A percentile compares a stretch with the other conserved stretches of the same genome.
phyloP scores from a whole-genome alignment of 2,329 filamentous ascomycete species.

The Pseudogymnoascus sp. region DNA sequence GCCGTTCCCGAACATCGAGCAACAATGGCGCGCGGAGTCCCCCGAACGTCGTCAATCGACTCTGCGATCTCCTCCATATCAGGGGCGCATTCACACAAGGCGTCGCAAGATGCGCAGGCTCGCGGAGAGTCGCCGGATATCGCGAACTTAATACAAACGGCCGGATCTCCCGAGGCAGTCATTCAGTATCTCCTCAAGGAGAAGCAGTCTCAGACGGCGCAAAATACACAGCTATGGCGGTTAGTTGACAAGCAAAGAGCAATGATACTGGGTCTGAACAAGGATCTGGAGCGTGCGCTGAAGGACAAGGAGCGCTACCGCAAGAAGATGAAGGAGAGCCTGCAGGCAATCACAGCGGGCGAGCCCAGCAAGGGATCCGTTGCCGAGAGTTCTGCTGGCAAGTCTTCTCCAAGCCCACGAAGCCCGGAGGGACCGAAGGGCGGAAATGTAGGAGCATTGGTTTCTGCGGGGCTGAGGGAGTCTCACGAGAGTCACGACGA shows the following conservation, averaged over 20 bases:
- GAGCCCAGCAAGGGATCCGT: neutral
- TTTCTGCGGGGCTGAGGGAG: conserved; percentile 26
- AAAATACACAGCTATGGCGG: conserved; percentile 91
- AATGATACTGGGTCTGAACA: conserved; percentile 90
- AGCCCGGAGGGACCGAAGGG: conserved; percentile 16
- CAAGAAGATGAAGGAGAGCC: conserved; percentile 76
- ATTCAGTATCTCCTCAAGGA: conserved; percentile 86
- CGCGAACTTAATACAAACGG: conserved; percentile 69
- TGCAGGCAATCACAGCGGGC: conserved; percentile 34
- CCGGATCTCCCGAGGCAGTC: conserved; percentile 82
- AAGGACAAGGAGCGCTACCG: conserved; percentile 95
- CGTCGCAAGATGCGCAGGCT: conserved; percentile 44
- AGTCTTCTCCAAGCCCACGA: conserved; percentile 3
- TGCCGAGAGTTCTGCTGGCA: neutral
- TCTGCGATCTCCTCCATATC: conserved; percentile 81
- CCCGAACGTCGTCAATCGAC: conserved; percentile 83
- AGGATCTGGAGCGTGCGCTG: conserved; percentile 81
- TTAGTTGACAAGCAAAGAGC: conserved; percentile 92
- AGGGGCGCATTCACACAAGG: conserved; percentile 50
- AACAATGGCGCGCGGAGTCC: conserved; percentile 33
- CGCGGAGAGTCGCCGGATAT: conserved; percentile 65
- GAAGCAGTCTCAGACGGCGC: conserved; percentile 79
- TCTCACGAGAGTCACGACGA: conserved; percentile 20
- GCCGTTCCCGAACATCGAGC: conserved; percentile 24
- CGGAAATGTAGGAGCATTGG: conserved; percentile 22